Conservation (phyloP, 2,329 filamentous ascomycete species). For the Trichoderma simmonsii region DNA sequence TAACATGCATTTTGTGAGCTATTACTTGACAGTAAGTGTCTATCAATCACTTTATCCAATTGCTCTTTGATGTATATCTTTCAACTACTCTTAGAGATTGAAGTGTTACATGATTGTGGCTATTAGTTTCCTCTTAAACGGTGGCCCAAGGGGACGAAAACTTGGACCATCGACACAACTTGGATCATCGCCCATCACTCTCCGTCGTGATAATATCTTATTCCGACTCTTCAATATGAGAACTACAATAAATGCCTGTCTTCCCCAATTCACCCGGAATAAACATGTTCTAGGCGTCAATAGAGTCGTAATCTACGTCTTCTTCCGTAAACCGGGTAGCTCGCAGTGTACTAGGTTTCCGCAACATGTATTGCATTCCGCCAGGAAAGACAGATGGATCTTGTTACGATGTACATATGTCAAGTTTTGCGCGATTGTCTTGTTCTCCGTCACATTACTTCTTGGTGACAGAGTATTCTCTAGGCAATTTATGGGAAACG, state of each 20-base stretch:
- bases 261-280: background rate
- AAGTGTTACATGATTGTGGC: conserved; percentile 39
- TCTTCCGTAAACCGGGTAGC: too few relatives aligned
- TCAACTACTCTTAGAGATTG: conserved; percentile 55
- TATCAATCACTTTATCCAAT: background rate
- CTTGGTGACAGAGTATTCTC: background rate
- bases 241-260: conserved; percentile 48
- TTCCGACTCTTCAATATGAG: conserved; percentile 29
- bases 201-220: conserved; percentile 37
- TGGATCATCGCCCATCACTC: conserved; percentile 22
- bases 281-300: background rate
- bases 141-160: background rate
- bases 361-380: background rate
- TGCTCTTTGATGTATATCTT: background rate
- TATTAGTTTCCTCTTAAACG: background rate
- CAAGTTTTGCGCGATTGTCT: background rate
- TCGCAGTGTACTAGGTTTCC: background rate
- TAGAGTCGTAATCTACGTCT: background rate
- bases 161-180: background rate
- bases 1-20: background rate
- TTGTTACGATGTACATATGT: background rate
- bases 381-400: background rate
- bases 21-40: background rate
- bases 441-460: background rate
- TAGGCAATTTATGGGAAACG: background rate